Evolutionary conservation across 768 basidiomycete species (phyloP).

Genomic region (Psilocybe cyanescens): DNA sequence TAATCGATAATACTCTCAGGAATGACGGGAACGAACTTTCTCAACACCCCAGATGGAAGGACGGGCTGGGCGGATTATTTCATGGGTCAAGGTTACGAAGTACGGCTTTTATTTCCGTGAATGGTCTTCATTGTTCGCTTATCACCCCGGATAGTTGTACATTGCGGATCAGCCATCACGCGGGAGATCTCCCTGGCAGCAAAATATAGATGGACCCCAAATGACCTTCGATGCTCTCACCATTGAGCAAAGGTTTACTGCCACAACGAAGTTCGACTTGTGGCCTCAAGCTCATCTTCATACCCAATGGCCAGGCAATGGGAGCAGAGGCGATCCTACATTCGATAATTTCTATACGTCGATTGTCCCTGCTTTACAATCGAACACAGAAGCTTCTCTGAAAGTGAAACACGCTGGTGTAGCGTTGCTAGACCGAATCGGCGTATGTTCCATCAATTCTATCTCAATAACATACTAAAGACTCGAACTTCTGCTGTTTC

Average conservation of each 20-base stretch:
- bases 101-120: conserved; percentile 16
- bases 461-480: no score
- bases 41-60: conserved; percentile 58
- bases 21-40: conserved; percentile 56
- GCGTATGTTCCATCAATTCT: conserved; percentile 34
- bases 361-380: conserved; percentile 41
- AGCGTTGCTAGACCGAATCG: conserved; percentile 48
- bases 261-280: conserved; percentile 28
- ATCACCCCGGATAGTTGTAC: conserved; percentile 34
- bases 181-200: conserved; percentile 49
- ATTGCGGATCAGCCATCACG: conserved; percentile 51
- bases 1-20: conserved; percentile 21
- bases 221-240: conserved; percentile 29
- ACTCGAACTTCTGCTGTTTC: no score
- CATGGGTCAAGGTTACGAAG: conserved; percentile 52
- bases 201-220: conserved; percentile 39
- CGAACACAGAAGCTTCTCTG: conserved; percentile 36
- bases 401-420: conserved; percentile 46
- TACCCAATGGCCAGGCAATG: conserved; percentile 58
- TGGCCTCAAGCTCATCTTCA: conserved; percentile 52
- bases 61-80: conserved; percentile 64
- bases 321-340: conserved; percentile 44
- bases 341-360: conserved; percentile 53
- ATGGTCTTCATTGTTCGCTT: no score
- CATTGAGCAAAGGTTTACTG: conserved; percentile 34